Evolutionary conservation across 805 yeast genomes (phyloP), one percentile per base, ranked within the genome.

Genomic region (Tetrapisispora fleetii): DNA sequence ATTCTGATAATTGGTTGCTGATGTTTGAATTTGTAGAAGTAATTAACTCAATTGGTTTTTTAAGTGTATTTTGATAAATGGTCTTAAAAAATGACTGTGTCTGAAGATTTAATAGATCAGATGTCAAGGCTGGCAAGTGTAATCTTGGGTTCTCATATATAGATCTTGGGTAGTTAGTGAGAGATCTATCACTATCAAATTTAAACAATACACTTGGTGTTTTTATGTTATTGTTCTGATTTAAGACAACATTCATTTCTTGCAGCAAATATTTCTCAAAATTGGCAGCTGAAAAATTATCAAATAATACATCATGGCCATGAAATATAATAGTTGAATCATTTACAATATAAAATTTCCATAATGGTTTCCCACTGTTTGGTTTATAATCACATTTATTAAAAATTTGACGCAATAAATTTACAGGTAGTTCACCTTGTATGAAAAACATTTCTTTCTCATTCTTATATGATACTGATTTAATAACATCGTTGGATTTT

Each of bases 241-340:
- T 21, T 7, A n/a, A 21, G 13, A 48, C 17, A 18, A 19, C 10
- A 44, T 56, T 55, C 11, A 62, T 42, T 37, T 58, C 57, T 16
- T 49, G 27, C 14, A 56, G 43, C 40, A 63, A 52, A 32, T 55
- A 45, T 35, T 56, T 58, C 40, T 60, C 65, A 30, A 63, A 57
- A 43, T 55, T 56, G 19, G 64, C 63, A 17, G 62, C 63, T 1
- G 67, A 57, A 49, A 60, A 63, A 2, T 54, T 50, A 48, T 63
- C 67, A 53, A 63, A 63, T 30, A 63, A 47, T 3, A 52, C 52
- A 42, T 62, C 66, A 42, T 60, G 62, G 3, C 66, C 67, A 52
- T 63, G 65, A 36, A 63, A 62, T 5, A 61, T 49, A 3, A 62
- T 44, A 45, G 58, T 42, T 3, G 58, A 50, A 37, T 59, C 63